Evolutionary conservation across 768 basidiomycete species (phyloP).

Genomic region (Russula vinacea): DNA sequence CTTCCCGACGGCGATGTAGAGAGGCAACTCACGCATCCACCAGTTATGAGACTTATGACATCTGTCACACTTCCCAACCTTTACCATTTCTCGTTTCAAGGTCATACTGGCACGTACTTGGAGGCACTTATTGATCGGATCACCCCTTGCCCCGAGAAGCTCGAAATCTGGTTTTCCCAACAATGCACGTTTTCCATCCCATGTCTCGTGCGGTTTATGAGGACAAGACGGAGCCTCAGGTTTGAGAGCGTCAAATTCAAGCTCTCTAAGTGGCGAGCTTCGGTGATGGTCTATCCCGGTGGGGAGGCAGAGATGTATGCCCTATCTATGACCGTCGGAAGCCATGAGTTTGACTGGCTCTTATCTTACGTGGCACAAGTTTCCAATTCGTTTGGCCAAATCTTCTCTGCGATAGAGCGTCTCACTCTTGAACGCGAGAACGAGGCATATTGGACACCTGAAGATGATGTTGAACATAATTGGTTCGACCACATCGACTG

Average conservation of each 20-base stretch:
- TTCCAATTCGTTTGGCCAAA: neutral
- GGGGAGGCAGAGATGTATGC: too few species aligned
- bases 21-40: neutral
- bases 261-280: neutral
- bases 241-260: neutral
- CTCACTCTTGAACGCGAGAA: neutral
- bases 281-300: neutral
- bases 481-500: neutral
- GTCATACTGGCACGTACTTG: neutral
- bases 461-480: neutral
- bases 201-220: neutral
- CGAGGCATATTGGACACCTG: neutral
- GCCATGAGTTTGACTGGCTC: neutral
- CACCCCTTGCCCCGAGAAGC: neutral
- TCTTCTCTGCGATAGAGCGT: neutral
- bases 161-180: neutral
- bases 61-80: neutral
- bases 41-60: neutral
- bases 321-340: too few species aligned
- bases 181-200: neutral
- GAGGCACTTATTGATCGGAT: constrained; percentile 1
- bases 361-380: neutral
- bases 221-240: neutral
- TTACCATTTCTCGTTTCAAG: neutral
- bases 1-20: too few species aligned